phyloP scores from a whole-genome alignment of 1,139 yeast species.

The Scheffersomyces parashehatae region DNA sequence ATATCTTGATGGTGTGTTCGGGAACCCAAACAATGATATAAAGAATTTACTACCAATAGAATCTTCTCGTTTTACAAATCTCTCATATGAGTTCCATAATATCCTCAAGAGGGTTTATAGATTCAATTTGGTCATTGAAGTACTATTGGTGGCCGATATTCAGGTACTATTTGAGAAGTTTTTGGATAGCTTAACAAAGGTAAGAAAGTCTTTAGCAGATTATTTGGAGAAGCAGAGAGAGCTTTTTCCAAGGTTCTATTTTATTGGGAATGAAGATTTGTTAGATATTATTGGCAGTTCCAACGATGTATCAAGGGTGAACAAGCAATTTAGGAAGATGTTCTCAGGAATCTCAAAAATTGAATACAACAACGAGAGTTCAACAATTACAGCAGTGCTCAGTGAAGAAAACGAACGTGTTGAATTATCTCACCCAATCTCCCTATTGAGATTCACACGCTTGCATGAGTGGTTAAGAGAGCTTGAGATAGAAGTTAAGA shows the following conservation, averaged over 20 bases:
- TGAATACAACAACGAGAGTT: slow-evolving; percentile 34
- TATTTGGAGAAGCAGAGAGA: slow-evolving; percentile 81
- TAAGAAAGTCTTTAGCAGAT: slow-evolving; percentile 70
- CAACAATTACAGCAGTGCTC: slow-evolving; percentile 45
- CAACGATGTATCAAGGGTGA: slow-evolving; percentile 47
- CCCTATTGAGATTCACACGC: slow-evolving; percentile 41
- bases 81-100: slow-evolving; percentile 61
- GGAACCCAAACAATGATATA: slow-evolving; percentile 54
- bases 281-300: slow-evolving; percentile 78
- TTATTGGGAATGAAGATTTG: slow-evolving; percentile 88
- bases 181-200: slow-evolving; percentile 55
- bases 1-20: slow-evolving; percentile 79
- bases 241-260: slow-evolving; percentile 78
- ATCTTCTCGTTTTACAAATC: slow-evolving; percentile 61
- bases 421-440: slow-evolving; percentile 43
- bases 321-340: slow-evolving; percentile 69
- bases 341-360: slow-evolving; percentile 64
- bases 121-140: slow-evolving; percentile 56
- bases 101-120: slow-evolving; percentile 54
- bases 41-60: slow-evolving; percentile 68
- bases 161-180: slow-evolving; percentile 50
- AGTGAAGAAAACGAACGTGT: slow-evolving; percentile 71
- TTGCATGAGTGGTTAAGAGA: slow-evolving; percentile 65
- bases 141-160: slow-evolving; percentile 55
- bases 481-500: slow-evolving; percentile 56